Evolutionary conservation across 768 basidiomycete genomes (phyloP).

Genomic region (Pleurotus sapidus): DNA sequence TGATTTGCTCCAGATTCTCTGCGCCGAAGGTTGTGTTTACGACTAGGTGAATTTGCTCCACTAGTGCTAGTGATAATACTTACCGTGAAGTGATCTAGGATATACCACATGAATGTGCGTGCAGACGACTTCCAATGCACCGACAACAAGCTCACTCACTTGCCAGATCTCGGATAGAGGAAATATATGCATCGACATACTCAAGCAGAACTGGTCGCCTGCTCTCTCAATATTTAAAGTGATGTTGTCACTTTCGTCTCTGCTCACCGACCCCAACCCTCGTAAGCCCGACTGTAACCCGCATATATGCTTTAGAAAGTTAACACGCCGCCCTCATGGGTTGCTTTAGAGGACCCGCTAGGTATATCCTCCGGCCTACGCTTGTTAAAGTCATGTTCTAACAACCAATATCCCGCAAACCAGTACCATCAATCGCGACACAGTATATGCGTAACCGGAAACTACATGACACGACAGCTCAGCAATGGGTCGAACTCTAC

Average conservation of each 20-base stretch:
- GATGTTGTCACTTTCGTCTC: slow-evolving; percentile 87
- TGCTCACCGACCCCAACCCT: slow-evolving; percentile 93
- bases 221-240: slow-evolving; percentile 94
- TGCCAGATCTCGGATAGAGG: slow-evolving; percentile 68
- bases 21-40: slow-evolving; percentile 75
- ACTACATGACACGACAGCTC: slow-evolving; percentile 74
- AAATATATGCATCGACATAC: slow-evolving; percentile 83
- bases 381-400: not conserved
- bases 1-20: slow-evolving; percentile 54
- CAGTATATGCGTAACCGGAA: slow-evolving; percentile 65
- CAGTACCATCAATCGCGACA: slow-evolving; percentile 71
- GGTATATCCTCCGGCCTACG: slow-evolving; percentile 36
- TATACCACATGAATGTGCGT: slow-evolving; percentile 83
- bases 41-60: slow-evolving; percentile 49
- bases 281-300: slow-evolving; percentile 43
- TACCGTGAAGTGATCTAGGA: slow-evolving; percentile 36
- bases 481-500: slow-evolving; percentile 73
- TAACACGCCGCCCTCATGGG: not conserved
- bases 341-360: slow-evolving; percentile 59
- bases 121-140: not conserved
- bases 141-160: too few species aligned
- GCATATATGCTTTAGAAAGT: not conserved
- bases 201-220: slow-evolving; percentile 94
- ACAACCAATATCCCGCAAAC: not conserved
- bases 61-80: not conserved